Evolutionary conservation across 2,329 filamentous ascomycete species (phyloP).

Genomic region (Aspergillus pseudonomiae): DNA sequence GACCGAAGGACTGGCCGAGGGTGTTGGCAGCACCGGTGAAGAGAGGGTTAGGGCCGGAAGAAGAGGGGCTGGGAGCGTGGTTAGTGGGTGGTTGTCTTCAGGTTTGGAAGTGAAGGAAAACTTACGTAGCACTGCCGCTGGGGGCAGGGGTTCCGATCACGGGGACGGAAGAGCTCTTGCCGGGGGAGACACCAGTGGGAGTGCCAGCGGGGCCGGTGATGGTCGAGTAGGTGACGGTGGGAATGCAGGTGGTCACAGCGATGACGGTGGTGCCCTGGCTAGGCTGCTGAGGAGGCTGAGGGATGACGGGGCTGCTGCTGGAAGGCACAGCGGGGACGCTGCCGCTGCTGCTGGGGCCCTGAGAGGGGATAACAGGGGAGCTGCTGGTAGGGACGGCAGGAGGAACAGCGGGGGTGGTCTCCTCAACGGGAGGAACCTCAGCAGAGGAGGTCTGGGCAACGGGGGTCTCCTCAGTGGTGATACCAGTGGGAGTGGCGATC

Average conservation of each 20-base stretch:
- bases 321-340: constrained; percentile 21
- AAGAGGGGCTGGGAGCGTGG: constrained; percentile 16
- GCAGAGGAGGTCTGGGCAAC: not conserved
- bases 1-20: constrained; percentile 31
- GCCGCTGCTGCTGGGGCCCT: constrained; percentile 16
- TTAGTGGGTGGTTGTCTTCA: not conserved
- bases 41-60: constrained; percentile 20
- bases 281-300: constrained; percentile 17
- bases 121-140: constrained; percentile 24
- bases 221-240: constrained; percentile 36
- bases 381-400: constrained; percentile 11
- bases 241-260: constrained; percentile 36
- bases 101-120: not conserved
- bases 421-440: not conserved
- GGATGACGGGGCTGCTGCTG: constrained; percentile 17
- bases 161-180: constrained; percentile 18
- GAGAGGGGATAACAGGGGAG: constrained; percentile 13
- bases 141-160: constrained; percentile 20
- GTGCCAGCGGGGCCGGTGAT: constrained; percentile 22
- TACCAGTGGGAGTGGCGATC: constrained; percentile 14
- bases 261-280: constrained; percentile 29
- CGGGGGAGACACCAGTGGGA: constrained; percentile 15
- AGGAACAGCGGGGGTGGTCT: constrained; percentile 11
- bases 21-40: constrained; percentile 36
- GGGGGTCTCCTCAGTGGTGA: constrained; percentile 10